A percentile compares a stretch with the other conserved stretches of the same genome.
Evolutionary conservation across 768 basidiomycete species (phyloP).

Genomic region (Phallus indusiatus): DNA sequence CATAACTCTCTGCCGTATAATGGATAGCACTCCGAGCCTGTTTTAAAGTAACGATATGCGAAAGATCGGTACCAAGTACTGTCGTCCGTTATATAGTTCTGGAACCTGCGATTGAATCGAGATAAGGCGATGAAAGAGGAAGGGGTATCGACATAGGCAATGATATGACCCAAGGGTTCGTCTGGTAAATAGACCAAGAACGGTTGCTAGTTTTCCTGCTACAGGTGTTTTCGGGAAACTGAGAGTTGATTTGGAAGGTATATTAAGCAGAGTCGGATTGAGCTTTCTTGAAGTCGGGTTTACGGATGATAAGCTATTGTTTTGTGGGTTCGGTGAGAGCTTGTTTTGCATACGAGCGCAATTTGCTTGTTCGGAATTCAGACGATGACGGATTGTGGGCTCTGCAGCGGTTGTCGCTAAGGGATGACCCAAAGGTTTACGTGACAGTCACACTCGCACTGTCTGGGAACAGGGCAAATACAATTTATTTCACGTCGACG

Average conservation of each 20-base stretch:
- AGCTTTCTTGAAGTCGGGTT: not conserved
- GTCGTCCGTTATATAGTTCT: slow-evolving; percentile 64
- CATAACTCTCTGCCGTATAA: slow-evolving; percentile 32
- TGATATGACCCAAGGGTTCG: slow-evolving; percentile 71
- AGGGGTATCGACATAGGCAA: slow-evolving; percentile 55
- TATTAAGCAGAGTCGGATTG: not conserved
- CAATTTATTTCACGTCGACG: too few relatives aligned
- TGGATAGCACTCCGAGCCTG: slow-evolving; percentile 54
- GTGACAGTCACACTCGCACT: not conserved
- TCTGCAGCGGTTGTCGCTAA: not conserved
- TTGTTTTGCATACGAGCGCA: slow-evolving; percentile 9
- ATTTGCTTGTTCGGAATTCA: not conserved
- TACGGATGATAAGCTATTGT: slow-evolving; percentile 1
- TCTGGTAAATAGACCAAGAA: slow-evolving; percentile 46
- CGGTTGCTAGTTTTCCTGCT: not conserved
- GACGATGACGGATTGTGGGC: not conserved
- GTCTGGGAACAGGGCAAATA: not conserved
- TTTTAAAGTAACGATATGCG: slow-evolving; percentile 53
- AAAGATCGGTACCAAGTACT: slow-evolving; percentile 76
- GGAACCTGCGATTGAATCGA: slow-evolving; percentile 39
- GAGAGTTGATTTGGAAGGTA: not conserved
- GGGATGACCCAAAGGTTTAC: not conserved
- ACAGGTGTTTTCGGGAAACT: not conserved
- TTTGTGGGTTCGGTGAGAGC: slow-evolving; percentile 3
- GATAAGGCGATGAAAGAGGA: slow-evolving; percentile 49